phyloP scores from a whole-genome alignment of 208 protist species.

The Spongospora subterranea region DNA sequence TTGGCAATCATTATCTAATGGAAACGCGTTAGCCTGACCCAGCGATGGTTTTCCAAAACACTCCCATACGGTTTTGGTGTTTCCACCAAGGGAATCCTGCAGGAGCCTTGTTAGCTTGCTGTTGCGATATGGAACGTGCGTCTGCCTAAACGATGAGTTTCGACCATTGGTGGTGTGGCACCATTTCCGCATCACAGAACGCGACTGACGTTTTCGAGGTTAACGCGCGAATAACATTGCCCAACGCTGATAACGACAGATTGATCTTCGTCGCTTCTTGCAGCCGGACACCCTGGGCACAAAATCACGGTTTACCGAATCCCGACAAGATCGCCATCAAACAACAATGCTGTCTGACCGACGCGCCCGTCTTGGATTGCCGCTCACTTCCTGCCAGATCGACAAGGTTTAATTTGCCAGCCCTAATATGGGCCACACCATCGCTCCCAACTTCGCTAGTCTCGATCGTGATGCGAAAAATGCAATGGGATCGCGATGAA shows the following conservation, averaged over 20 bases:
- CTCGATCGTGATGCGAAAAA: constrained; percentile 74
- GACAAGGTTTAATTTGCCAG: constrained; percentile 73
- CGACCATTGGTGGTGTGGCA: neutral
- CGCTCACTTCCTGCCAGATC: constrained; percentile 73
- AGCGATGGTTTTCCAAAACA: constrained; percentile 46
- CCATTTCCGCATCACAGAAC: no score
- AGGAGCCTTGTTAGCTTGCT: constrained; percentile 70
- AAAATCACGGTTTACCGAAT: neutral
- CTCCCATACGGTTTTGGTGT: constrained; percentile 75
- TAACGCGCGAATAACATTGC: constrained; percentile 73
- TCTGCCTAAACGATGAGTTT: constrained; percentile 52
- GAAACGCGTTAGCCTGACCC: neutral
- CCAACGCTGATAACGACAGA: constrained; percentile 74
- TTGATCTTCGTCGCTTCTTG: constrained; percentile 78
- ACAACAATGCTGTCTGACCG: no score
- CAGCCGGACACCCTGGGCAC: constrained; percentile 70
- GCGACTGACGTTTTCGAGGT: constrained; percentile 53
- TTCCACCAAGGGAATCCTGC: constrained; percentile 71
- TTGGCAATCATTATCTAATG: constrained; percentile 70
- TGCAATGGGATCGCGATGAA: constrained; percentile 76
- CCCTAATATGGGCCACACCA: constrained; percentile 56
- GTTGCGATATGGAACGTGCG: constrained; percentile 83
- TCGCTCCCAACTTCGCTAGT: constrained; percentile 61
- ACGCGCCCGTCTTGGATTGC: constrained; percentile 78
- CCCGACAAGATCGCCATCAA: constrained; percentile 15